Evolutionary conservation across 495 filamentous ascomycete species (phyloP), one percentile per base, ranked within the genome.

Genomic region (Penicillium riverlandense): DNA sequence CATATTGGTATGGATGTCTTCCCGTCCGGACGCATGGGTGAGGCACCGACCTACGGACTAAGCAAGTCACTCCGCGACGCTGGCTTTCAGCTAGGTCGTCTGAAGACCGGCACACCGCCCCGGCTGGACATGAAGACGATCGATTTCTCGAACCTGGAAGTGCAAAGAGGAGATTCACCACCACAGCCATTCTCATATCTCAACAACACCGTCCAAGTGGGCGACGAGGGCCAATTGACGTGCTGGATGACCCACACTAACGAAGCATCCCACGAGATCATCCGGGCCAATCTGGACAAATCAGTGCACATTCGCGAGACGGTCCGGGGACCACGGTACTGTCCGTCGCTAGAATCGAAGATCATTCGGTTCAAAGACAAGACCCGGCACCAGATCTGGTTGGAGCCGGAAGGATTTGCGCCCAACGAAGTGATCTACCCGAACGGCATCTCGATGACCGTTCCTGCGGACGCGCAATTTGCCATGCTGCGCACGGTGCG

Each of bases 21-120:
- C 50, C 94, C 94, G 0, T 84, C 92, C 0, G 92, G 92, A 0
- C 80, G 92, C 1, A 91, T 98, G 70, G 92, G 92, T 6, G 92
- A 98, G 66, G 87, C 87, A 29, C 90, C 92, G 1, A 96, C 92
- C 1, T 89, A 89, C 50, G 91, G 94, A 1, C 74, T 98, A 33
- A 95, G 89, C 70, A 95, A 91, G 57, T 95, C 89, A 11, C 74
- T 98, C 31, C 78, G 75, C 44, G 84, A 91, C 30, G 90, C 92
- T 13, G 92, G 94, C 7, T 98, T 98, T 64, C 76, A 87, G 53
- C 70, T 98, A 22, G 92, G 92, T 11, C 78, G 92, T 34, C 66
- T 98, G 45, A 98, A 98, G 71, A 98, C 92, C 2, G 92, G 92
- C 35, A 98, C 92, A 0, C 92, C 92, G 2, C 92, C 92, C 4